These are phyloP conservation scores for Microbotryomycetes sp. DNA, from an alignment of 1,284 basidiomycete species.

Conservation along the genomic window DNA sequence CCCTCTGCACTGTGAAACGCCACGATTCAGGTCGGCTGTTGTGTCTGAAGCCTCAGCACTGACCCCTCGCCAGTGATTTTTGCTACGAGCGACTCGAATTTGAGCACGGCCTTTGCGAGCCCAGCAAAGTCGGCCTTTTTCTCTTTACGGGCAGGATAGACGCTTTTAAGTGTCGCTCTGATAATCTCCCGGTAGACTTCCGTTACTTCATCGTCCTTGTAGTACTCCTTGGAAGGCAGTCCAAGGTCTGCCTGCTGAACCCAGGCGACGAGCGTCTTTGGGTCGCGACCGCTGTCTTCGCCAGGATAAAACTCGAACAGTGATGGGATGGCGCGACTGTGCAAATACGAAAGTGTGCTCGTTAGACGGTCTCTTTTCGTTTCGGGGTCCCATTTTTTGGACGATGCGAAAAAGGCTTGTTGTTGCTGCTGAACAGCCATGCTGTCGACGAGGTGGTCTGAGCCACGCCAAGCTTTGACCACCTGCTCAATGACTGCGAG, in stretches of 20 bases:
- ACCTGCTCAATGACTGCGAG: constrained; percentile 44
- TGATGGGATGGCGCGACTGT: constrained; percentile 69
- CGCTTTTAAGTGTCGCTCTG: constrained; percentile 25
- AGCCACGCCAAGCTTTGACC: constrained; percentile 39
- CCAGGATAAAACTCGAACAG: constrained; percentile 74
- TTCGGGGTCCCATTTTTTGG: constrained; percentile 18
- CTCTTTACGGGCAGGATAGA: constrained; percentile 52
- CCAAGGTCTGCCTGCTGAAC: constrained; percentile 76
- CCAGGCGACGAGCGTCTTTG: constrained; percentile 77
- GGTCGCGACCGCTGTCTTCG: constrained; percentile 83
- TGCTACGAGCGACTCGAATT: constrained; percentile 75
- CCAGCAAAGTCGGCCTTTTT: constrained; percentile 45
- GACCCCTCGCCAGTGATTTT: constrained; percentile 70
- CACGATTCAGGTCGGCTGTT: too few species aligned
- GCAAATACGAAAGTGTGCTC: constrained; percentile 73
- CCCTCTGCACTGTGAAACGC: constrained; percentile 53
- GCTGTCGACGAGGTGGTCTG: constrained; percentile 13
- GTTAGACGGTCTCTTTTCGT: constrained; percentile 53
- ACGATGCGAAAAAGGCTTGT: not conserved
- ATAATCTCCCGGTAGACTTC: constrained; percentile 66
- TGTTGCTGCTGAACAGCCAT: constrained; percentile 28
- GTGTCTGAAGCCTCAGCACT: too few species aligned
- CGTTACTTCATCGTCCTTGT: constrained; percentile 64
- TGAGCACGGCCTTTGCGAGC: constrained; percentile 65
- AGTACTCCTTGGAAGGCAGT: constrained; percentile 87